A percentile compares a stretch with the other conserved stretches of the same genome.
phyloP scores from a whole-genome alignment of 768 basidiomycete species.

The Ephemerocybe angulata region DNA sequence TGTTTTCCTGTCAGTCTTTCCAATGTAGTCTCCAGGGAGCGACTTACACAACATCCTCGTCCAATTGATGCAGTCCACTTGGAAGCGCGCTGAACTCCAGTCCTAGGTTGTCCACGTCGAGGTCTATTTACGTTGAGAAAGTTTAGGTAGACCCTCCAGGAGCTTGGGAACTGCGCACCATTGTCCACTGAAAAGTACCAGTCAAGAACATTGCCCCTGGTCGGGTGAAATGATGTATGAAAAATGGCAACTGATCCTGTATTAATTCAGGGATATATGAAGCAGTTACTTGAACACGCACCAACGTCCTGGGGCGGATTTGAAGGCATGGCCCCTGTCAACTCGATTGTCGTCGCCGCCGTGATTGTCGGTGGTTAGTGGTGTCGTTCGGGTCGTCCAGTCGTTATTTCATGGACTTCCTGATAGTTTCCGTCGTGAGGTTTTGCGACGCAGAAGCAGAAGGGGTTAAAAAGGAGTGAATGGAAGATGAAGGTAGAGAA shows the following conservation, averaged over 20 bases:
- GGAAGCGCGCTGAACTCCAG: conserved; percentile 76
- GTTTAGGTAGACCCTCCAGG: neutral
- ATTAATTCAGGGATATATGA: neutral
- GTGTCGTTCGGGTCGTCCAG: neutral
- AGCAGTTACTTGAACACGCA: neutral
- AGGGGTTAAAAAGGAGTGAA: too few relatives aligned
- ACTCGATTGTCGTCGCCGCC: neutral
- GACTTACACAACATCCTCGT: conserved; percentile 74
- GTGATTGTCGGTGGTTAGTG: neutral
- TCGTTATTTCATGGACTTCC: neutral
- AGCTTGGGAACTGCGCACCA: conserved; percentile 34
- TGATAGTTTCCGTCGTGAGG: too few relatives aligned
- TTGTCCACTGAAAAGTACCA: conserved; percentile 56
- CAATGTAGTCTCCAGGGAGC: too few relatives aligned
- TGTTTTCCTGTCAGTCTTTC: conserved; percentile 3
- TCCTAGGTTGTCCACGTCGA: conserved; percentile 57
- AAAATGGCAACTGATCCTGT: conserved; percentile 76
- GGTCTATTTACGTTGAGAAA: conserved; percentile 37
- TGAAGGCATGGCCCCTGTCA: neutral
- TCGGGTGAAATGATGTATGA: conserved; percentile 82
- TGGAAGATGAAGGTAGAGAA: too few relatives aligned
- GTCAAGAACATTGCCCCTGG: conserved; percentile 73
- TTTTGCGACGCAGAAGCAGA: too few relatives aligned
- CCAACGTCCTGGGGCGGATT: conserved; percentile 10
- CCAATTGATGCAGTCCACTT: conserved; percentile 76